Conservation (phyloP, 495 filamentous ascomycete species). For the Podospora pseudoanserina region DNA sequence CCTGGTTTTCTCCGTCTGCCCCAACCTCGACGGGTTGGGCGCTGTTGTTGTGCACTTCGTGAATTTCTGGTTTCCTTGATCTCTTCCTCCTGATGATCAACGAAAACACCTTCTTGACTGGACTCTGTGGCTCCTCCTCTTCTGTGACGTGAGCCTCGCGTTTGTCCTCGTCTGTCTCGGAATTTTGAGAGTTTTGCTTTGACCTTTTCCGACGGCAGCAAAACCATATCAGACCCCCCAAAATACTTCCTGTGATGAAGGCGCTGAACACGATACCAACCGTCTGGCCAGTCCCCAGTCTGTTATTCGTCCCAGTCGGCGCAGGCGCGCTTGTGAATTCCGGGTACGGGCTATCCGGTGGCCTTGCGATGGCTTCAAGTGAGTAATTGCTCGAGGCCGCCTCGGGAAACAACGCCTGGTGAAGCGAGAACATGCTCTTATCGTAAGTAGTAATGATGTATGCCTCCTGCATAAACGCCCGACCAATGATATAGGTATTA, state of each 20-base stretch:
- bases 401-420: conserved; percentile 52
- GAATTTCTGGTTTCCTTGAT: conserved; percentile 20
- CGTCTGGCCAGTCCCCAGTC: conserved; percentile 45
- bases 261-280: conserved; percentile 43
- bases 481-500: conserved; percentile 62
- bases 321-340: conserved; percentile 22
- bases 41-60: conserved; percentile 23
- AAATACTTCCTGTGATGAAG: conserved; percentile 42
- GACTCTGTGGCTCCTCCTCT: conserved; percentile 25
- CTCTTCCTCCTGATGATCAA: conserved; percentile 33
- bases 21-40: conserved; percentile 41
- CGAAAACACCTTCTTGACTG: conserved; percentile 34
- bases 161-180: conserved; percentile 26
- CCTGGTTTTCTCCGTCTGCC: conserved; percentile 45
- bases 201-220: conserved; percentile 33
- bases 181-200: conserved; percentile 21
- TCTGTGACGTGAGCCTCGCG: conserved; percentile 23
- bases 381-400: conserved; percentile 42
- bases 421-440: conserved; percentile 54
- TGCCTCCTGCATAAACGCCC: conserved; percentile 66
- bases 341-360: conserved; percentile 45
- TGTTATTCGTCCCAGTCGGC: conserved; percentile 11
- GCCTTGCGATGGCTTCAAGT: conserved; percentile 47
- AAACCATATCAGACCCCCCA: conserved; percentile 34
- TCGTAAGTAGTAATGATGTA: conserved; percentile 69